phyloP scores from a whole-genome alignment of 148 eudicot genomes.

The Fagopyrum tataricum region DNA sequence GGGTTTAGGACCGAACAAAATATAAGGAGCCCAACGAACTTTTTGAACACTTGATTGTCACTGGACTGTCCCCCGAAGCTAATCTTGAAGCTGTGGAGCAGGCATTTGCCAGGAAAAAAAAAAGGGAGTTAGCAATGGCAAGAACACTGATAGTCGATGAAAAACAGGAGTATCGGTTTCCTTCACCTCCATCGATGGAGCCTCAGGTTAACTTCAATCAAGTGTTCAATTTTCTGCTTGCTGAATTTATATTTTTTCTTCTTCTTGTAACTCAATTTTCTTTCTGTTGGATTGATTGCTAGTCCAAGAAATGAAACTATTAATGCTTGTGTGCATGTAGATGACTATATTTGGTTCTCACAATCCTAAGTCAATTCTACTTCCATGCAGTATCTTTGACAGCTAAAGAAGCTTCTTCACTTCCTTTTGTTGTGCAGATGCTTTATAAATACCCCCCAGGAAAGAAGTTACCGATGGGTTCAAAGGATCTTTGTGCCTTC shows the following conservation, averaged over 20 bases:
- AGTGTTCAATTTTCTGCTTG: not conserved
- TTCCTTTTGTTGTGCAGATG: constrained; percentile 37
- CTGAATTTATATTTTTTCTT: not conserved
- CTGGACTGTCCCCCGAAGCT: constrained; percentile 79
- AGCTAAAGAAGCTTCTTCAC: not conserved
- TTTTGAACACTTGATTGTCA: constrained; percentile 86
- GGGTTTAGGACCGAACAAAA: constrained; percentile 49
- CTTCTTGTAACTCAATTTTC: not conserved
- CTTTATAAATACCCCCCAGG: constrained; percentile 86
- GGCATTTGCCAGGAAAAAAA: constrained; percentile 71
- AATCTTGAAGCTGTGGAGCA: constrained; percentile 76
- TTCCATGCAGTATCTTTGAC: constrained; percentile 1
- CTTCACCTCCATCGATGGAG: constrained; percentile 59
- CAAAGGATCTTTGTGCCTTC: constrained; percentile 80
- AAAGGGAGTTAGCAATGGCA: constrained; percentile 48
- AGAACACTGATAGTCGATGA: constrained; percentile 31
- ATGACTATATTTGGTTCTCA: not conserved
- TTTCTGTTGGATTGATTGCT: not conserved
- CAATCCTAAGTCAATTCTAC: not conserved
- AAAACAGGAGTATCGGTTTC: constrained; percentile 27
- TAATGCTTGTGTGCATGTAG: not conserved
- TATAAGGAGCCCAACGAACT: constrained; percentile 74
- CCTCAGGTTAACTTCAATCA: constrained; percentile 59
- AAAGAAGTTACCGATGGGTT: constrained; percentile 65
- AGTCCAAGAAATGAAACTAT: not conserved